Conservation (phyloP, 768 basidiomycete genomes). For the Flagelloscypha sp. region DNA sequence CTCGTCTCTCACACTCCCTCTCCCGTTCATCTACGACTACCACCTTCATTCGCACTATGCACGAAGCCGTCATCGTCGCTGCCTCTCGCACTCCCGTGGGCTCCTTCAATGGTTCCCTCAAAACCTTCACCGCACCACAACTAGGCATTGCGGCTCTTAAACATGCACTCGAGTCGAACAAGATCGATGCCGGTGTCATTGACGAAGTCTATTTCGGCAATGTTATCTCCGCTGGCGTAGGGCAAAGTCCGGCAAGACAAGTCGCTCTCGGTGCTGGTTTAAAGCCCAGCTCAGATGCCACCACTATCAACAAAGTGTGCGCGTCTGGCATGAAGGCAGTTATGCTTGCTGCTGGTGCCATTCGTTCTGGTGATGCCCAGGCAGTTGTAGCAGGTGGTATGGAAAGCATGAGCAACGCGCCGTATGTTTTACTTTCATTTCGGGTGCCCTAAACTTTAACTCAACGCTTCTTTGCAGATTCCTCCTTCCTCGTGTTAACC, state of each 20-base stretch:
- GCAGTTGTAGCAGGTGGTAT: conserved; percentile 94
- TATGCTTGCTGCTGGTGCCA: conserved; percentile 88
- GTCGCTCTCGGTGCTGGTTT: conserved; percentile 90
- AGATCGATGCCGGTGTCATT: conserved; percentile 71
- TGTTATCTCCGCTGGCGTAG: conserved; percentile 94
- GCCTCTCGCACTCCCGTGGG: conserved; percentile 93
- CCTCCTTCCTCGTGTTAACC: conserved; percentile 74
- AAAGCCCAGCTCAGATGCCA: conserved; percentile 81
- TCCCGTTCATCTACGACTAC: neutral
- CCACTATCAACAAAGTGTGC: conserved; percentile 99
- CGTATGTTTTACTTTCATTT: conserved; percentile 48
- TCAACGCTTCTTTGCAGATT: conserved; percentile 38
- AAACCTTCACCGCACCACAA: conserved; percentile 82
- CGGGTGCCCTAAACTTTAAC: conserved; percentile 4
- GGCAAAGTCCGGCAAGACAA: conserved; percentile 97
- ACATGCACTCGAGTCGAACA: conserved; percentile 75
- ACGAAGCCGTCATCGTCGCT: conserved; percentile 90
- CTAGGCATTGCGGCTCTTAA: conserved; percentile 86
- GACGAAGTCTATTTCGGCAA: conserved; percentile 98
- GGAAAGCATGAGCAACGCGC: conserved; percentile 99
- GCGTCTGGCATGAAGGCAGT: conserved; percentile 95
- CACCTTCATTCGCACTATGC: conserved; percentile 14
- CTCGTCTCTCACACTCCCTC: conserved; percentile 7
- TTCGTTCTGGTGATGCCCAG: conserved; percentile 76
- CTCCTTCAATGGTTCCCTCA: conserved; percentile 84